phyloP scores from a whole-genome alignment of 768 basidiomycete genomes.

The Dacryopinax spathularia region DNA sequence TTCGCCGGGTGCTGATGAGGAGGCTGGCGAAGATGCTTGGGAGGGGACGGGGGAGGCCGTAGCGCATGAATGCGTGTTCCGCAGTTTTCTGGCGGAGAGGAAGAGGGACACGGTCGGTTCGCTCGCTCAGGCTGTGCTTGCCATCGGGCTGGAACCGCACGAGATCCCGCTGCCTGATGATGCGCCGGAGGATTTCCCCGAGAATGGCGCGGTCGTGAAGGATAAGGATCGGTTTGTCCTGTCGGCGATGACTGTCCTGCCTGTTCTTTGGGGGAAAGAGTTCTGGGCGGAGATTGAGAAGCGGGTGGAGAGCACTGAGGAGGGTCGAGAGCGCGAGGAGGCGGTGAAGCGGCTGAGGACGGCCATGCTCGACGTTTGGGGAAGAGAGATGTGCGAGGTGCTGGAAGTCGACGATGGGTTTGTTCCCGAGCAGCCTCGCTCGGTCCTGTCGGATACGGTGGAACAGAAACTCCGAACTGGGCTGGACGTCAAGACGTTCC shows the following conservation, averaged over 20 bases:
- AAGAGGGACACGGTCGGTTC: neutral
- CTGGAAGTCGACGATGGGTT: neutral
- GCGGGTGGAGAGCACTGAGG: neutral
- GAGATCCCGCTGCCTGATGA: neutral
- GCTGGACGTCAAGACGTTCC: neutral
- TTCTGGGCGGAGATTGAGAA: constrained; percentile 1
- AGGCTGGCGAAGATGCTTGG: neutral
- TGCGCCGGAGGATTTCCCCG: neutral
- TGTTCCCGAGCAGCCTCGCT: neutral
- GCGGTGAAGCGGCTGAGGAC: neutral
- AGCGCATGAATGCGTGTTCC: neutral
- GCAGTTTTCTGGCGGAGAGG: neutral
- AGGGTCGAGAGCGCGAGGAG: neutral
- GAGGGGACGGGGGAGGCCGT: constrained; percentile 1
- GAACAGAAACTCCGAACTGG: neutral
- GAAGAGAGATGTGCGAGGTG: neutral
- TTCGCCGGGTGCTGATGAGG: neutral
- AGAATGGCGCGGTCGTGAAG: neutral
- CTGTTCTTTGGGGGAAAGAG: neutral
- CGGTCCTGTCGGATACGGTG: neutral
- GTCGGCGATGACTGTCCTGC: neutral
- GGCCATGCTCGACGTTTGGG: neutral
- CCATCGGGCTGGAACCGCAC: neutral
- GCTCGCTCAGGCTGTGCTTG: neutral
- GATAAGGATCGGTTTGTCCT: neutral